Evolutionary conservation across 345 rosid genomes (phyloP).

Genomic region (Eucalyptus regnans): DNA sequence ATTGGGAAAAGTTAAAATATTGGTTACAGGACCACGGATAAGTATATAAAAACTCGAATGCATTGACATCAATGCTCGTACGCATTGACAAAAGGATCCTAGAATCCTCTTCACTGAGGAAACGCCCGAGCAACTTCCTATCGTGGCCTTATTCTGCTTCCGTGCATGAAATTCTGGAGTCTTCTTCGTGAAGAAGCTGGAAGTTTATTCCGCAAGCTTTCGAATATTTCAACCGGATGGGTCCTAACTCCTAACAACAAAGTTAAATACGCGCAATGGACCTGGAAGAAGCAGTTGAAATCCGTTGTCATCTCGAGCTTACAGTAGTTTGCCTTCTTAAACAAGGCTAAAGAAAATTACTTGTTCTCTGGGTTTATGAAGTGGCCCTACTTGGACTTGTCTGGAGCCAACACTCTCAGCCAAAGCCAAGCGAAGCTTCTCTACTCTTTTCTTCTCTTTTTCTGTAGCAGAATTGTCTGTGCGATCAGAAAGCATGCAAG

Average conservation of each 20-base stretch:
- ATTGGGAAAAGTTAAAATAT: background rate
- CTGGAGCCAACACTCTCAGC: background rate
- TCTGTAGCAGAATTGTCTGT: background rate
- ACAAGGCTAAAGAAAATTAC: background rate
- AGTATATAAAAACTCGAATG: background rate
- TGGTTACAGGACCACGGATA: background rate
- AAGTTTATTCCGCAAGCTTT: background rate
- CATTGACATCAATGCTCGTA: background rate
- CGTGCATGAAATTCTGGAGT: background rate
- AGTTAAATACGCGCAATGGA: background rate
- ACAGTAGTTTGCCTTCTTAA: background rate
- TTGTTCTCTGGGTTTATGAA: background rate
- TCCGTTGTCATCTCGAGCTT: background rate
- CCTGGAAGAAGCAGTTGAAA: background rate
- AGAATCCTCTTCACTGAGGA: background rate
- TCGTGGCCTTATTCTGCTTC: background rate
- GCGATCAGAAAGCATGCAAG: background rate
- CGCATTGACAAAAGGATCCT: background rate
- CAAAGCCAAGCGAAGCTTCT: background rate
- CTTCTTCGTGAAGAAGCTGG: background rate
- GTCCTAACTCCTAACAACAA: background rate
- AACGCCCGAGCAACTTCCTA: background rate
- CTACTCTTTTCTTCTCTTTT: background rate
- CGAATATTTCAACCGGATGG: background rate
- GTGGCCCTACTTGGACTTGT: background rate